Evolutionary conservation across 306 rosid species (phyloP).

Genomic region (Malus asiatica): DNA sequence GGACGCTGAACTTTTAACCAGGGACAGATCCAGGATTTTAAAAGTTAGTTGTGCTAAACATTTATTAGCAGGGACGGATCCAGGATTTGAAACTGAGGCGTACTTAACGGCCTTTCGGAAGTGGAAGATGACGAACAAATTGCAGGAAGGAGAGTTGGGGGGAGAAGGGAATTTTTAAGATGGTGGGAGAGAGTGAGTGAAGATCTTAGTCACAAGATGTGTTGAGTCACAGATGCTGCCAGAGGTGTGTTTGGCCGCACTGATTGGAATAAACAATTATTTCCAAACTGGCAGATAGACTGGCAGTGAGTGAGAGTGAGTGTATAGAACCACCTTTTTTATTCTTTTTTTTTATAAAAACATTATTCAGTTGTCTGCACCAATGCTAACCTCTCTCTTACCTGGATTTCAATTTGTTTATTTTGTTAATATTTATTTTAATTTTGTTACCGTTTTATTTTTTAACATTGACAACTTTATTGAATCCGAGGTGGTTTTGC

Average conservation of each 20-base stretch:
- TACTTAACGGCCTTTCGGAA: too few relatives aligned
- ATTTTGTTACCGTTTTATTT: neutral
- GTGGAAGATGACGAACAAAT: constrained; percentile 5
- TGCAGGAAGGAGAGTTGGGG: constrained; percentile 20
- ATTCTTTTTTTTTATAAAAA: neutral
- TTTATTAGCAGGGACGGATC: neutral
- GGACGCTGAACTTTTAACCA: neutral
- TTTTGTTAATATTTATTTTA: constrained; percentile 12
- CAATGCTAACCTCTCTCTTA: constrained; percentile 20
- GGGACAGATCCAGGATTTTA: neutral
- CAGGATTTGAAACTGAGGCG: neutral
- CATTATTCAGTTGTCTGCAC: constrained; percentile 17
- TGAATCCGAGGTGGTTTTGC: constrained; percentile 52
- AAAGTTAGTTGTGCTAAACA: neutral
- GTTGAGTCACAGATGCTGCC: constrained; percentile 45
- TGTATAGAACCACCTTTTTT: constrained; percentile 52
- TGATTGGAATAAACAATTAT: constrained; percentile 18
- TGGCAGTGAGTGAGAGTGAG: constrained; percentile 61
- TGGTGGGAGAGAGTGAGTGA: constrained; percentile 9
- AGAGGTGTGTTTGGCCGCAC: constrained; percentile 55
- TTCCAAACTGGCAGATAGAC: constrained; percentile 54
- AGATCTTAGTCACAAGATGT: constrained; percentile 45
- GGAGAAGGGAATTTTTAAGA: constrained; percentile 13
- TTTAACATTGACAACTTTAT: constrained; percentile 13
- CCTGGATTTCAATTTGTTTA: constrained; percentile 27